These are phyloP conservation scores for Arthrobotrys iridis DNA, from an alignment of 2,329 filamentous ascomycete species.

Conservation along the genomic window DNA sequence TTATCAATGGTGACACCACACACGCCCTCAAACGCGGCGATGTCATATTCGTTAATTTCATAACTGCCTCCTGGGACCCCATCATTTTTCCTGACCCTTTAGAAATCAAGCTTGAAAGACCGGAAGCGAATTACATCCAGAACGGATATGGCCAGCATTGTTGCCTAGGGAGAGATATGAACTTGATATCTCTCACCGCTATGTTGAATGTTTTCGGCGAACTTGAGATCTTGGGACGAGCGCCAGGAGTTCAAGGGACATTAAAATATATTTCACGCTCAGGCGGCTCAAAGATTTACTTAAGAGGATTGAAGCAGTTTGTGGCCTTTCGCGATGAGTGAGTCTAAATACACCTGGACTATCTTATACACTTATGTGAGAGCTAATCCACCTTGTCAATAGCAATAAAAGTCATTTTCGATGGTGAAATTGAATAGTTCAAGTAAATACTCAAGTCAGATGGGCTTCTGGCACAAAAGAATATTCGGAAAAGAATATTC, in stretches of 20 bases:
- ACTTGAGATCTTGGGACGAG: constrained; percentile 70
- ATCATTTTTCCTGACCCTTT: constrained; percentile 71
- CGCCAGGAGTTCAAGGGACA: constrained; percentile 72
- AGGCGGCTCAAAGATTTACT: constrained; percentile 70
- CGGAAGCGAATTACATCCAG: constrained; percentile 72
- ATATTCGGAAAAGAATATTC: too few relatives aligned
- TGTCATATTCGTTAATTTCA: constrained; percentile 73
- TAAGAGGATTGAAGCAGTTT: constrained; percentile 73
- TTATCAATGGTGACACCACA: constrained; percentile 66
- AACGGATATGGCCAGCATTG: constrained; percentile 72
- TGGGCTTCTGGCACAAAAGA: too few relatives aligned
- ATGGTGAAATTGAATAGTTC: constrained; percentile 20
- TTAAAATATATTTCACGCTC: constrained; percentile 72
- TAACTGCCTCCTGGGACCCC: constrained; percentile 68
- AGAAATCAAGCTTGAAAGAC: constrained; percentile 71
- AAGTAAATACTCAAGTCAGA: too few relatives aligned
- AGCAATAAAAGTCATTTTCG: constrained; percentile 52
- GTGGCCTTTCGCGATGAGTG: constrained; percentile 66
- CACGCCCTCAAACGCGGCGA: constrained; percentile 68
- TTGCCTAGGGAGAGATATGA: constrained; percentile 71
- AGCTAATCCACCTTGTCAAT: neutral
- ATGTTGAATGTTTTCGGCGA: constrained; percentile 75
- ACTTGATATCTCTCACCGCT: constrained; percentile 71
- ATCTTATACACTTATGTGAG: neutral
- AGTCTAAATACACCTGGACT: neutral